Evolutionary conservation across 306 rosid species (phyloP).

Genomic region (Glycine tomentella): DNA sequence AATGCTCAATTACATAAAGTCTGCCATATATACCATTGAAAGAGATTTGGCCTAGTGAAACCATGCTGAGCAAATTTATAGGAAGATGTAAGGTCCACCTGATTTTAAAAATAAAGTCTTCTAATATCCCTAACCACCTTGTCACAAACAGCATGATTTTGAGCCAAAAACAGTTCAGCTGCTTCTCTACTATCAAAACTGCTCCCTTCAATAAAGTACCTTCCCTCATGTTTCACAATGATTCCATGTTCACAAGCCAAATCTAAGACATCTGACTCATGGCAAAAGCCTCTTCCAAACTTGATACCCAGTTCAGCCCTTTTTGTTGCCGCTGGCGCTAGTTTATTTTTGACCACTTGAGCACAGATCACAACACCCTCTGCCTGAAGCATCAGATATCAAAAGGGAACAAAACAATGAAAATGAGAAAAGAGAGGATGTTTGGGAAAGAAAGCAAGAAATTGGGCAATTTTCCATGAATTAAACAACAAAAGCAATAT

Average conservation of each 20-base stretch:
- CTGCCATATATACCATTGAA: background rate
- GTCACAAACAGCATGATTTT: constrained; percentile 54
- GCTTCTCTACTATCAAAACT: constrained; percentile 55
- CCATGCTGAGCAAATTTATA: background rate
- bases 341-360: constrained; percentile 82
- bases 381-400: constrained; percentile 56
- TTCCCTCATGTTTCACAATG: constrained; percentile 60
- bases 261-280: constrained; percentile 73
- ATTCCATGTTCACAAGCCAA: constrained; percentile 79
- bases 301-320: constrained; percentile 70
- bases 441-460: background rate
- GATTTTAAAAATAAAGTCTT: constrained; percentile 53
- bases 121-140: constrained; percentile 62
- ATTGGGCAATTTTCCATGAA: constrained; percentile 13
- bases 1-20: background rate
- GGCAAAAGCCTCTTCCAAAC: constrained; percentile 79
- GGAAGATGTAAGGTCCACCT: constrained; percentile 28
- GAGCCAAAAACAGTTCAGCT: constrained; percentile 61
- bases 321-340: constrained; percentile 72
- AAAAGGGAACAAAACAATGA: constrained; percentile 14
- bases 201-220: constrained; percentile 62
- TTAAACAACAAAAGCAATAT: background rate
- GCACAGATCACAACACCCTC: constrained; percentile 63
- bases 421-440: constrained; percentile 5
- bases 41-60: constrained; percentile 35